Evolutionary conservation across 1,139 yeast genomes (phyloP), one percentile per base, ranked within the genome.

Genomic region (Yamadazyma atmosphaerica): DNA sequence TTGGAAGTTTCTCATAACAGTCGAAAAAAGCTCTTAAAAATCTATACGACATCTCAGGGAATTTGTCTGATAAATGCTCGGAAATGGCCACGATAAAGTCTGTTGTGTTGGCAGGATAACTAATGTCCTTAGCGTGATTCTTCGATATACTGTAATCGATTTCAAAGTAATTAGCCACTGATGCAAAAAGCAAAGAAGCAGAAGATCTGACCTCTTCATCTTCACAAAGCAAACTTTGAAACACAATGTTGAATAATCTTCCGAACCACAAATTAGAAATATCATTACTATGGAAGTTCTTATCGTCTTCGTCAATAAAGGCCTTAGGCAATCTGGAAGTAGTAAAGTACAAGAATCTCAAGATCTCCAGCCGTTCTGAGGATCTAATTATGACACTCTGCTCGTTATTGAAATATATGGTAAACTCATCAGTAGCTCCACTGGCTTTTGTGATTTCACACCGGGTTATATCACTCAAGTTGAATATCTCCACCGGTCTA

Each of bases 101-200:
- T 5, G 83, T 74, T 31, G 82, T 78, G 52, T 85, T 85, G 30
- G 78, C 75, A 0, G 96, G 95, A 48, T 86, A 81, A n/a, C 83
- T 77, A 12, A 84, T 72, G 31, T 79, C 85, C 12, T 76, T 74
- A 1, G 87, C 78, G 38, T 78, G 75, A 26, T 70, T 70, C 22
- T 79, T 67, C 11, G 76, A 72, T 19, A 80, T 72, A 1, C 86
- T 88, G 49, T 82, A 73, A 36, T 81, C 78, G 34, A 87, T 60
- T 9, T 74, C 69, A 57, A 81, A 85, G 30, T 83, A 74, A 6
- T 74, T 65, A 7, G 83, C 78, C 25, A 85, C 63, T 0, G 88
- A 77, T 1, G 86, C 81, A 54, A 87, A 66, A 14, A 88, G 63
- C 27, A 77, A 66, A 40, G 82, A 85, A 0, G 94, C 81, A 4